These are phyloP conservation scores for Hypoxylon intermedium DNA, from an alignment of 495 filamentous ascomycete species.

Conservation along the genomic window DNA sequence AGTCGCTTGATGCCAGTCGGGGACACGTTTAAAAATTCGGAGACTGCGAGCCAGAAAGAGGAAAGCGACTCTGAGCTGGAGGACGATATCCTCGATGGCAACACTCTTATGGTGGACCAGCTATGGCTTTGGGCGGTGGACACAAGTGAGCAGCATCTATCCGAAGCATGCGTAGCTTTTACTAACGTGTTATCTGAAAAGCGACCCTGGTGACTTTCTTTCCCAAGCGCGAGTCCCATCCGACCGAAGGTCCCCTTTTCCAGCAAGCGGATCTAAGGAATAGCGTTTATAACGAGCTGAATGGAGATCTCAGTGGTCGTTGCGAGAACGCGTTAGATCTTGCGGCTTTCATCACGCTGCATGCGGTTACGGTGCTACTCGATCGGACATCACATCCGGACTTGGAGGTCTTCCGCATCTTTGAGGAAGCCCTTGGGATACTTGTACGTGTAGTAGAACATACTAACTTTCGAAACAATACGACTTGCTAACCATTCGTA, in stretches of 20 bases:
- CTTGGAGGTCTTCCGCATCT: constrained; percentile 69
- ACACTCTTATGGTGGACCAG: constrained; percentile 74
- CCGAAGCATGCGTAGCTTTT: neutral
- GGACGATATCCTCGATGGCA: constrained; percentile 60
- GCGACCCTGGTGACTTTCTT: constrained; percentile 66
- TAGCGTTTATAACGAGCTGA: constrained; percentile 72
- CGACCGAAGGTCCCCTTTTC: constrained; percentile 62
- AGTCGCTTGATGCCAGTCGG: constrained; percentile 20
- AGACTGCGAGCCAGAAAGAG: constrained; percentile 12
- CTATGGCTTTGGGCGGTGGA: constrained; percentile 74
- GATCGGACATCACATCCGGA: constrained; percentile 65
- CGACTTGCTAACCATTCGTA: constrained; percentile 35
- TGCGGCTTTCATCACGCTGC: constrained; percentile 66
- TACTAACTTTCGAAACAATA: too few species aligned
- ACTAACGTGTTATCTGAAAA: constrained; percentile 15
- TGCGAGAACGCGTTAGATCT: constrained; percentile 70
- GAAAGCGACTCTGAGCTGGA: constrained; percentile 44
- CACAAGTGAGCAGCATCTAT: constrained; percentile 48
- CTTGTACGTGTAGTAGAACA: constrained; percentile 50
- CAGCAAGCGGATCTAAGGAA: constrained; percentile 68
- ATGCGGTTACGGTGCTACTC: constrained; percentile 68
- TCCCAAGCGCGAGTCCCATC: constrained; percentile 56
- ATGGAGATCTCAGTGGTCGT: constrained; percentile 68
- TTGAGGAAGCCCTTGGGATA: constrained; percentile 72
- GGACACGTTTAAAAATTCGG: constrained; percentile 19